Base-by-base conservation (phyloP, 2,329 filamentous ascomycete species). In the Sclerotinia borealis region DNA sequence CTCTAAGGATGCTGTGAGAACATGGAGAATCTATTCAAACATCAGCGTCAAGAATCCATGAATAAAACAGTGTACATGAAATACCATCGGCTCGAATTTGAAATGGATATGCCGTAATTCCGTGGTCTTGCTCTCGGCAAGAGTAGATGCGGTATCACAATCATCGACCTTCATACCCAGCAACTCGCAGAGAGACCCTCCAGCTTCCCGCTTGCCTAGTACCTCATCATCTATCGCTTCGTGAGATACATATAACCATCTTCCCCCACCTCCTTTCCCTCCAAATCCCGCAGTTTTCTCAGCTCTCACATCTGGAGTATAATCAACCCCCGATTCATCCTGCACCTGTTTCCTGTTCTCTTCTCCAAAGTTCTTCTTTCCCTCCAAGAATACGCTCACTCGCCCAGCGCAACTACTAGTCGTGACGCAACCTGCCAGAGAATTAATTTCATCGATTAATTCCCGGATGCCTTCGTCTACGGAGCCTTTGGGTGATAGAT, bases 11-110 rank as follows among this genome's bases (percentile, higher is more conserved):
- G 92, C 85, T 7, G 91, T 87, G 70, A 96, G 83, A 49, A 98
- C 81, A 70, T 98, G 93, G 0, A 98, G 84, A 69, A 97, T 96
- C 93, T 96, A 66, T 22, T 39, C 36, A 10, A 7, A 10, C 2
- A 3, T 63, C 19, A 63, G 34, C 34, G 10, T 29, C 3, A 4
- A 15, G 22, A 10, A 1, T 17, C n/a, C 4, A 5, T 15, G 48
- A 31, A 3, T 45, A 47, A 10, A 31, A 52, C 7, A 34, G 4
- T 27, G 1, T 31, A 31, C 11, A 37, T 34, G 36, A 69, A 86
- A 74, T 82, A 96, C 93, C 92, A 97, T 92, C 5, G 93, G 92
- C 75, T 97, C 93, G 73, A 96, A 97, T 76, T 96, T 95, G 77
- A 96, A 90, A 76, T 93, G 91, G 58, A 96, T 81, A 75, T 84